Base-by-base conservation (phyloP, 2,329 filamentous ascomycete genomes). In the Cladosporium oxysporum region DNA sequence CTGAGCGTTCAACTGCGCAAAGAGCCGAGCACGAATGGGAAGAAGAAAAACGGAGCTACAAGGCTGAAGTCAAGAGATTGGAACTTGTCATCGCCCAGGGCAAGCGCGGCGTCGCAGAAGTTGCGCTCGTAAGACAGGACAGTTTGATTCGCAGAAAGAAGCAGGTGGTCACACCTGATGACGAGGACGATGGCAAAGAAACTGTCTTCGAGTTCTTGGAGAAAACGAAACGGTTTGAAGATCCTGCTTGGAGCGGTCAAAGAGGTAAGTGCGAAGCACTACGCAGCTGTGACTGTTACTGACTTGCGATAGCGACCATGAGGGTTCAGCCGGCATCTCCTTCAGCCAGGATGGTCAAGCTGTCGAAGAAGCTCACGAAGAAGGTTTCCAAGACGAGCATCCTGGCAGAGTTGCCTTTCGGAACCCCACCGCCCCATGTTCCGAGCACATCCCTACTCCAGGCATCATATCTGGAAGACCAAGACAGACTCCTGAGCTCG, bases 11-110 rank as follows among this genome's bases (percentile, higher is more conserved):
- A 31, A 70, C 72, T 23, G 71, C 73, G 44, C 71, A 75, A 35
- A 69, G 69, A 18, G 71, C 74, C 8, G 73, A 79, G 64, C 70
- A 73, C 14, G 66, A 67, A 5, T 81, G 76, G 77, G 53, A 70
- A 2, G 66, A 74, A 10, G 73, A 76, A 62, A 76, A 77, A 66
- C 69, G 71, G 49, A 71, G 73, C 18, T 81, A 79, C 68, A 74
- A 77, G 47, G 75, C 75, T 3, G 80, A 82, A 66, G 77, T 82
- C 61, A 80, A 77, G 65, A 77, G 80, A 18, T 73, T 83, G 16
- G 81, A 82, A 69, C 66, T 82, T 3, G 67, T 82, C 29, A 80
- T 83, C 65, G 77, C 78, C 2, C 76, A 76, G 58, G 76, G 79
- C 8, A 75, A 76, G 29, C 71, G 74, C 50, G 80, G 81, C 11